These are phyloP conservation scores for Aegle marmelos DNA, from an alignment of 345 rosid species.

Conservation along the genomic window DNA sequence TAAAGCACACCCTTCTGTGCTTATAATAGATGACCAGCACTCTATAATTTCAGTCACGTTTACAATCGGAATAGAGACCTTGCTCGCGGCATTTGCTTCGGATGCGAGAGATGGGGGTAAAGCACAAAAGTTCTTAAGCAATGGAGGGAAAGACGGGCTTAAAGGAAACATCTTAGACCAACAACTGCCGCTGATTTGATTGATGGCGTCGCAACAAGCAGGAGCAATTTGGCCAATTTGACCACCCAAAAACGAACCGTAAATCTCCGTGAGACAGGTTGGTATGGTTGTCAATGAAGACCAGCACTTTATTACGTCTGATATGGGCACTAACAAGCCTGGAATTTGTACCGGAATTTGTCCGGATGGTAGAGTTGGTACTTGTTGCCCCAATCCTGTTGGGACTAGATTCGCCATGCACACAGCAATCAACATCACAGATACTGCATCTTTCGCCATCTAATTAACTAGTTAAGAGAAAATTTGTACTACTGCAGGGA, in stretches of 20 bases:
- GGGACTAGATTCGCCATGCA: not conserved
- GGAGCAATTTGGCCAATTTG: slow-evolving; percentile 5
- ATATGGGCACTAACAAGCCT: not conserved
- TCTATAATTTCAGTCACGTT: not conserved
- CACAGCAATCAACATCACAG: not conserved
- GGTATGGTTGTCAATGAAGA: not conserved
- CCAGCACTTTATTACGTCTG: not conserved
- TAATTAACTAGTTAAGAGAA: not conserved
- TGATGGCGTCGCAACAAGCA: slow-evolving; percentile 2
- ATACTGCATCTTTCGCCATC: not conserved
- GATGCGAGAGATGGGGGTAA: not conserved
- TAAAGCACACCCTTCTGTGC: not conserved
- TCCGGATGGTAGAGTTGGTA: not conserved
- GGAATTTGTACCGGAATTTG: not conserved
- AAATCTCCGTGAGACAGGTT: not conserved
- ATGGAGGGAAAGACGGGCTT: not conserved
- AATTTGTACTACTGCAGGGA: not conserved
- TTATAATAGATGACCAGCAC: not conserved
- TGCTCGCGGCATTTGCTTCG: not conserved
- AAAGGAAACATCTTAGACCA: slow-evolving; percentile 7
- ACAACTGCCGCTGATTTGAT: not conserved
- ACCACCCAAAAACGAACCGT: not conserved
- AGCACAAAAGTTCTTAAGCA: not conserved
- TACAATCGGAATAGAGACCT: not conserved
- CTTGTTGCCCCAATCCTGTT: not conserved